Evolutionary conservation across 2,329 filamentous ascomycete genomes (phyloP).

Genomic region (Xylariaceae sp.): DNA sequence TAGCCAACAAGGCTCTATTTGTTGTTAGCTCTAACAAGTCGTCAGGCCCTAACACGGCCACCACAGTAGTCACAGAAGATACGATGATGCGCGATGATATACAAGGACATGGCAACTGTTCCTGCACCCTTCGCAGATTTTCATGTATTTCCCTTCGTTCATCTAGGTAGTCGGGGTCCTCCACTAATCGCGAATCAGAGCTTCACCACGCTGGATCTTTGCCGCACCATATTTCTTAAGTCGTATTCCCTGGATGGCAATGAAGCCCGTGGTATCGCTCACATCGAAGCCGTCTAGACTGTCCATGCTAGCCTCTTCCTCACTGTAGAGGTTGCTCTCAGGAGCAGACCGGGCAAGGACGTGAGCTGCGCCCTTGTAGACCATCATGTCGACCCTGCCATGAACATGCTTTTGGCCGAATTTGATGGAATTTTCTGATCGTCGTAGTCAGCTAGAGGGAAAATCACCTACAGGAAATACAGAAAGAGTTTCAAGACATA

Average conservation of each 20-base stretch:
- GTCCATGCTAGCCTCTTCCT: conserved; percentile 59
- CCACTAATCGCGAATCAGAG: conserved; percentile 38
- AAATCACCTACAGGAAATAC: no score
- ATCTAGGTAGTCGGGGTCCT: neutral
- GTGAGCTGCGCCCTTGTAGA: conserved; percentile 53
- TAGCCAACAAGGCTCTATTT: no score
- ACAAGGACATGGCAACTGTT: neutral
- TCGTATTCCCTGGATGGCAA: conserved; percentile 73
- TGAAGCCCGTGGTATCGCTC: conserved; percentile 58
- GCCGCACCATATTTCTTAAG: conserved; percentile 61
- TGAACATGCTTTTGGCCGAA: conserved; percentile 62
- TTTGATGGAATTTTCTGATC: conserved; percentile 61
- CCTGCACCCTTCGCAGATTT: neutral
- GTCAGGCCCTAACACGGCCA: no score
- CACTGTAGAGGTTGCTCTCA: conserved; percentile 58
- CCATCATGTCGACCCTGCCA: conserved; percentile 47
- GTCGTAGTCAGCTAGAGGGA: neutral
- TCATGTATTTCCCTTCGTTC: neutral
- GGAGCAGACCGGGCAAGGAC: conserved; percentile 54
- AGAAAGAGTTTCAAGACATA: conserved; percentile 8
- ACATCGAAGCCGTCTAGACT: conserved; percentile 52
- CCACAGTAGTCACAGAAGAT: neutral
- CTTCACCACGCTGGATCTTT: conserved; percentile 51
- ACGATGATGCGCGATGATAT: neutral
- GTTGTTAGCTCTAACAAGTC: no score